Conservation (phyloP, 176 grass and related monocot species). For the Oryza brachyantha region DNA sequence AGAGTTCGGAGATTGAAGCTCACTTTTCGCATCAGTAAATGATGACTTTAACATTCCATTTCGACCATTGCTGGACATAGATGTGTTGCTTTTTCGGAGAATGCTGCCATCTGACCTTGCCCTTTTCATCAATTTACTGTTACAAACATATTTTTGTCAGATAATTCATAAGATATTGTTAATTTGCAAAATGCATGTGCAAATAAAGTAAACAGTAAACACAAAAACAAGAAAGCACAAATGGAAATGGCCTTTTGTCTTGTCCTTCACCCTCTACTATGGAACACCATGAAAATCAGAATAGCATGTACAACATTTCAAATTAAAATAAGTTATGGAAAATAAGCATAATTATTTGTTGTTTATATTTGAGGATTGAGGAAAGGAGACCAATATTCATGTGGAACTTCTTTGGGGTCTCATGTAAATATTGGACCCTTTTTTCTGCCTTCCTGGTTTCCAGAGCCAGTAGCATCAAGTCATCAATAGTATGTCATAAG, state of each 20-base stretch:
- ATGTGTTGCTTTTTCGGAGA: conserved; percentile 46
- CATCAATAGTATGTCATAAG: background rate
- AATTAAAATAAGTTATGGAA: background rate
- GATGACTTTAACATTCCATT: conserved; percentile 49
- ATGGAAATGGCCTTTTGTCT: background rate
- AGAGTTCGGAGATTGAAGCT: conserved; percentile 32
- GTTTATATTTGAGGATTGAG: background rate
- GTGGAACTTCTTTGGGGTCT: conserved; percentile 19
- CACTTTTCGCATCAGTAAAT: conserved; percentile 25
- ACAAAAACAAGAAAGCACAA: background rate
- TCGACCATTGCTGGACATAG: conserved; percentile 45
- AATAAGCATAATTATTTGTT: background rate
- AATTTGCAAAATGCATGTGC: conserved; percentile 14
- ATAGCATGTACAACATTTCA: conserved; percentile 3
- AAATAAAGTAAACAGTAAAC: conserved; percentile 4
- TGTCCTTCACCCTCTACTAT: background rate
- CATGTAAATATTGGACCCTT: background rate
- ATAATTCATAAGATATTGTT: conserved; percentile 24
- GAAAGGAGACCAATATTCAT: background rate
- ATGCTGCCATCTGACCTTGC: conserved; percentile 85
- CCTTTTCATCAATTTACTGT: conserved; percentile 82
- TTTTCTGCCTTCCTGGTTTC: background rate
- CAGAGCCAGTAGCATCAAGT: background rate
- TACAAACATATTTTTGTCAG: conserved; percentile 36
- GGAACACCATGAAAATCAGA: background rate